phyloP scores from a whole-genome alignment of 345 rosid species.

The Moringa oleifera region DNA sequence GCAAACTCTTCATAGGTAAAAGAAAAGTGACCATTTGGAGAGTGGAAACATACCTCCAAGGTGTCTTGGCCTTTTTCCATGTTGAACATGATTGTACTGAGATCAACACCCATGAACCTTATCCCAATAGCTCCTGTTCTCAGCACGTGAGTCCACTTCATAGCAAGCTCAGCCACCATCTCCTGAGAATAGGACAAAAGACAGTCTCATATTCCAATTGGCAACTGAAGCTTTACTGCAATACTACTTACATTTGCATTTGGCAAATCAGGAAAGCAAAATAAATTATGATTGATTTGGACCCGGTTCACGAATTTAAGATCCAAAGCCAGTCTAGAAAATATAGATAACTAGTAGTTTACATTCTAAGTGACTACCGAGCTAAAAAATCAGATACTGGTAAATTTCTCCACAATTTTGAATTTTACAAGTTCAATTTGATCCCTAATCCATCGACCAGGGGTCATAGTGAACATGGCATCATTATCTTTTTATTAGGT shows the following conservation, averaged over 20 bases:
- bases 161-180: slow-evolving; percentile 56
- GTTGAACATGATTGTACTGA: slow-evolving; percentile 78
- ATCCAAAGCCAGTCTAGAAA: too few species aligned
- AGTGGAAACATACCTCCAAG: slow-evolving; percentile 37
- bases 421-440: not conserved
- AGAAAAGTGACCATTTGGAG: not conserved
- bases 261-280: too few species aligned
- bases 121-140: slow-evolving; percentile 71
- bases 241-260: not conserved
- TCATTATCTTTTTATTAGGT: too few species aligned
- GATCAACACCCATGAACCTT: slow-evolving; percentile 67
- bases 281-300: too few species aligned
- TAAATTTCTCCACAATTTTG: too few species aligned
- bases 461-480: too few species aligned
- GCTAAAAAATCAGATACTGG: too few species aligned
- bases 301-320: too few species aligned
- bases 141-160: slow-evolving; percentile 67
- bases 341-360: too few species aligned
- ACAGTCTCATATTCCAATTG: too few species aligned
- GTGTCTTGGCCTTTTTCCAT: slow-evolving; percentile 52
- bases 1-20: not conserved
- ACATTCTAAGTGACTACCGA: too few species aligned
- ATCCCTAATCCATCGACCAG: too few species aligned
- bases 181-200: slow-evolving; percentile 31
- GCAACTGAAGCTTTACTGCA: not conserved